Evolutionary conservation across 176 grass and related monocot species (phyloP).

Genomic region (Oryza longistaminata): DNA sequence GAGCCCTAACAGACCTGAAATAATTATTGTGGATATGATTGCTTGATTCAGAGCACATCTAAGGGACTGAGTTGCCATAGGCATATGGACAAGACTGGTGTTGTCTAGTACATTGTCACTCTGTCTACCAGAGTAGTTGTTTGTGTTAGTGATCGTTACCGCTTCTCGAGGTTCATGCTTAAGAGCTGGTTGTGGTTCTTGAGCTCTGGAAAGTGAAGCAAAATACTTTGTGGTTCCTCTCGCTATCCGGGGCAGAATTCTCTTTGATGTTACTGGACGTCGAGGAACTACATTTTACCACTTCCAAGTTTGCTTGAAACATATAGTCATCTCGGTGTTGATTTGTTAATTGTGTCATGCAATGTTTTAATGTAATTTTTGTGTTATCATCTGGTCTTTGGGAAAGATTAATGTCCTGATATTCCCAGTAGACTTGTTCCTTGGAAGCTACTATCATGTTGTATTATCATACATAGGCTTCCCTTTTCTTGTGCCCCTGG

Average conservation of each 20-base stretch:
- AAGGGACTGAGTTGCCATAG: too few relatives aligned
- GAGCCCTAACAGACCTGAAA: too few relatives aligned
- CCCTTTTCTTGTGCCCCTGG: not conserved
- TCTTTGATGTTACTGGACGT: conserved; percentile 58
- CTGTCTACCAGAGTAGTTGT: not conserved
- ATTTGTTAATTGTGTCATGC: not conserved
- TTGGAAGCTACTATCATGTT: conserved; percentile 2
- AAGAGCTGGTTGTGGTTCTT: conserved; percentile 24
- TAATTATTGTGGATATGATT: too few relatives aligned
- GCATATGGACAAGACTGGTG: too few relatives aligned
- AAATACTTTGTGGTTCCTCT: conserved; percentile 53
- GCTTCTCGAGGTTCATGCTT: conserved; percentile 50
- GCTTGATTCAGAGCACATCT: too few relatives aligned
- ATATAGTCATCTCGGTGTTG: not conserved
- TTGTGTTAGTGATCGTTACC: not conserved
- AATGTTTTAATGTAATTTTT: not conserved
- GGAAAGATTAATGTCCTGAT: conserved; percentile 14
- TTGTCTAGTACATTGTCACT: not conserved
- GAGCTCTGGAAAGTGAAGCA: conserved; percentile 52
- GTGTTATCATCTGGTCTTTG: conserved; percentile 60
- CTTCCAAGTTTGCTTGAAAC: not conserved
- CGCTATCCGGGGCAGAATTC: conserved; percentile 54
- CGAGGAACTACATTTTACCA: conserved; percentile 56
- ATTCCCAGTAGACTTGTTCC: not conserved
- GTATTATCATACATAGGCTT: not conserved